Base-by-base conservation (phyloP, 768 basidiomycete genomes). In the Butyriboletus loyo region DNA sequence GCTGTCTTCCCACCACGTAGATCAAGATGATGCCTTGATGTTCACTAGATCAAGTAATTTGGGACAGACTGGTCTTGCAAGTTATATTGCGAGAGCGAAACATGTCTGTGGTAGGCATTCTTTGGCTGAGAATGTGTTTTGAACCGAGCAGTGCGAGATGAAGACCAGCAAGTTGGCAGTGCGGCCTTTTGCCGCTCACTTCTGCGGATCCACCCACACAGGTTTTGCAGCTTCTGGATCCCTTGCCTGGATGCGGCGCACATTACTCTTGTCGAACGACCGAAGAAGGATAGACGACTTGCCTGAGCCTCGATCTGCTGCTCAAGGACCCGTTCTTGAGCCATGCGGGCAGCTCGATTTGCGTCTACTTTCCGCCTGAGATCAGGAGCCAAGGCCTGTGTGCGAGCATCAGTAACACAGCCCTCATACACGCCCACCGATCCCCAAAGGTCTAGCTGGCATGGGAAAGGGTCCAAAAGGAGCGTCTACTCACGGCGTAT, bases 321-420 rank as follows among this genome's bases (percentile, higher is more conserved):
- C 63, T 75, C 76, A 63, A 77, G 74, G 52, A 77, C 78, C 43
- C 73, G 73, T 71, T 86, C 86, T 64, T 77, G 73, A 4, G 77
- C 76, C 11, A 77, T 58, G 28, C 86, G 76, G 8, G 77, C 69
- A 15, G 77, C 76, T 32, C 82, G 77, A 50, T 76, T 73, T 3
- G 78, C 79, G 58, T 87, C 86, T 17, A 87, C 85, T 59, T 80
- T 81, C 42, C 80, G 77, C 58, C 75, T 77, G 55, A 86, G 66
- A 70, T 84, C 83, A 56, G 86, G 85, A 21, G 85, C 76, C 75
- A 87, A 75, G 64, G 75, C 72, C 85, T 86, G 55, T 24, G 50
- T 35, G 49, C 36, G 11, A 22, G 27, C 27, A 47, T 49, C 36
- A 59, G 48, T 14, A 27, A 30, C 37, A 41, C 38, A 27, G 30